phyloP scores from a whole-genome alignment of 306 rosid species.

The Parietaria judaica region DNA sequence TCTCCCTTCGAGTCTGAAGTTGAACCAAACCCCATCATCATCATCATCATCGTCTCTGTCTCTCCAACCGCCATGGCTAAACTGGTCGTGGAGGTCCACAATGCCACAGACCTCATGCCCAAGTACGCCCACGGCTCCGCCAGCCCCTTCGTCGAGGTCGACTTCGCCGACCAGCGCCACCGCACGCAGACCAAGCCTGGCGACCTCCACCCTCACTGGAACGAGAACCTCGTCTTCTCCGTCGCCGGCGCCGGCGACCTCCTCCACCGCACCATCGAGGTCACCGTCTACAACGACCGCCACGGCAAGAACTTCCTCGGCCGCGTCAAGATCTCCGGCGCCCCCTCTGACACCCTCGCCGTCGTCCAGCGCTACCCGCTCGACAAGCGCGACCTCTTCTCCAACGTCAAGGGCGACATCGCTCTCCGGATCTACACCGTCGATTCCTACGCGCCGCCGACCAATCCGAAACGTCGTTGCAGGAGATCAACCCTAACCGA shows the following conservation, averaged over 20 bases:
- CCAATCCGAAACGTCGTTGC: conserved; percentile 35
- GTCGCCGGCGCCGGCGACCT: too few relatives aligned
- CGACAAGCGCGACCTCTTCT: conserved; percentile 59
- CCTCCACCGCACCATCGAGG: too few relatives aligned
- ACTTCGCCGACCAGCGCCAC: conserved; percentile 48
- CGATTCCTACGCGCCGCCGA: conserved; percentile 17
- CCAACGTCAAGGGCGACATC: conserved; percentile 66
- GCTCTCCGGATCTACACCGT: conserved; percentile 46
- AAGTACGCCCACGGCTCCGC: conserved; percentile 71
- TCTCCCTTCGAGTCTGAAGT: conserved; percentile 2
- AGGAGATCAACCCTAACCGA: conserved; percentile 51
- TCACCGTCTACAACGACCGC: too few relatives aligned
- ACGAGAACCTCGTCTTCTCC: too few relatives aligned
- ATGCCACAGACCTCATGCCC: conserved; percentile 68
- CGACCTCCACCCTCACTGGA: conserved; percentile 34
- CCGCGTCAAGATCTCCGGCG: conserved; percentile 59
- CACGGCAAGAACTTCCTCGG: conserved; percentile 36
- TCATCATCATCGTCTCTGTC: conserved; percentile 5
- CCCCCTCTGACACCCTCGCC: conserved; percentile 48
- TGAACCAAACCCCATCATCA: neutral
- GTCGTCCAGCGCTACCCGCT: conserved; percentile 66
- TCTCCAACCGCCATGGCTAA: conserved; percentile 36
- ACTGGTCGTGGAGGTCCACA: conserved; percentile 63
- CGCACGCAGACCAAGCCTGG: conserved; percentile 51
- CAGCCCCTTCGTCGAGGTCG: conserved; percentile 63